phyloP scores from a whole-genome alignment of 2,329 filamentous ascomycete species.

The Plenodomus lindquistii region DNA sequence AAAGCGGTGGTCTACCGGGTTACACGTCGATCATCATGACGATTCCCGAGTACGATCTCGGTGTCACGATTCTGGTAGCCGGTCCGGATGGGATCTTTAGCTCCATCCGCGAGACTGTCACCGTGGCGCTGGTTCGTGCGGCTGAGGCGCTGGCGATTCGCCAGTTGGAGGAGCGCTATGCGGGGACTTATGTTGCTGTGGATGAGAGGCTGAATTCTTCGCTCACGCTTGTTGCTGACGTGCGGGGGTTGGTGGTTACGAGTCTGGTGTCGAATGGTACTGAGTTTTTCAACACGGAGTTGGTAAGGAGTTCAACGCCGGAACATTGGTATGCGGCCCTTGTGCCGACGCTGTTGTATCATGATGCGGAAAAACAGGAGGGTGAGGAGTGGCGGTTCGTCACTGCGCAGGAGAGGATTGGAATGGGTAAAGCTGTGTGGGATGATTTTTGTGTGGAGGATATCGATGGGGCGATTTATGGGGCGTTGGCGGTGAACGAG shows the following conservation, averaged over 20 bases:
- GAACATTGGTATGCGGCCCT: constrained; percentile 24
- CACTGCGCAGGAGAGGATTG: constrained; percentile 15
- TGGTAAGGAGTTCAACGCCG: constrained; percentile 1
- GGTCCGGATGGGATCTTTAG: constrained; percentile 26
- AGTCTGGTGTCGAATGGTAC: constrained; percentile 37
- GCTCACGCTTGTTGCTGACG: constrained; percentile 27
- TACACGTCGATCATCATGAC: constrained; percentile 48
- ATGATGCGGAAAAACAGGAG: constrained; percentile 24
- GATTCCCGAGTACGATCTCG: constrained; percentile 50
- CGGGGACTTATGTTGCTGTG: constrained; percentile 28
- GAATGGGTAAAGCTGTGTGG: constrained; percentile 21
- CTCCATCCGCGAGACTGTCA: constrained; percentile 35
- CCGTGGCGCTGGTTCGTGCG: constrained; percentile 32
- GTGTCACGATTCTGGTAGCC: constrained; percentile 48
- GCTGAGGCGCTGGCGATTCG: constrained; percentile 39
- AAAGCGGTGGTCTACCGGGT: constrained; percentile 49
- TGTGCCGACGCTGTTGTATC: constrained; percentile 33
- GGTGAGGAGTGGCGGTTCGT: constrained; percentile 45
- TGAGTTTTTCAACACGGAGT: constrained; percentile 18
- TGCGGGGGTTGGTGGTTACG: constrained; percentile 33
- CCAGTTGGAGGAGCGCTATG: constrained; percentile 32
- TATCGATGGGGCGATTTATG: constrained; percentile 39
- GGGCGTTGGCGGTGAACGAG: constrained; percentile 39
- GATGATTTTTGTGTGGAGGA: constrained; percentile 45
- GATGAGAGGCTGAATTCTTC: constrained; percentile 30